Evolutionary conservation across 2,329 filamentous ascomycete species (phyloP).

Genomic region (Hypocrella siamensis): DNA sequence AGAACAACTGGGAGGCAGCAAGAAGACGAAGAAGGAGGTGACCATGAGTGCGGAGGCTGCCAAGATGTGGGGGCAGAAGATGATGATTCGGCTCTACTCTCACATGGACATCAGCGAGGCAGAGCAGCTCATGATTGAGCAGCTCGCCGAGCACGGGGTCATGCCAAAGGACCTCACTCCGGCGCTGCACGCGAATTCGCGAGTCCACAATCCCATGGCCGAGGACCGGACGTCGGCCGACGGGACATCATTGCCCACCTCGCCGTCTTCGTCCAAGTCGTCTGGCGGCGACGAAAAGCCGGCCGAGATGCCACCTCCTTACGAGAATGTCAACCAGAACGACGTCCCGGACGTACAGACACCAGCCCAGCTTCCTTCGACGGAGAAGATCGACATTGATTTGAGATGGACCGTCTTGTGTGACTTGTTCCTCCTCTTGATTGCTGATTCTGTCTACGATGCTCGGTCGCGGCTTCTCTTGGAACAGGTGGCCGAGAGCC

Average conservation of each 20-base stretch:
- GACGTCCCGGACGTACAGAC: conserved; percentile 67
- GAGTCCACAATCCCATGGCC: conserved; percentile 84
- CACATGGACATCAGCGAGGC: conserved; percentile 92
- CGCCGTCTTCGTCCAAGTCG: conserved; percentile 9
- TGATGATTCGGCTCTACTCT: conserved; percentile 86
- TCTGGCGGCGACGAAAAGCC: conserved; percentile 25
- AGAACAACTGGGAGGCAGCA: conserved; percentile 45
- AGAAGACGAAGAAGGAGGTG: conserved; percentile 55
- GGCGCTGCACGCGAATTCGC: conserved; percentile 76
- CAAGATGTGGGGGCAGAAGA: conserved; percentile 95
- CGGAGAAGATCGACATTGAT: conserved; percentile 83
- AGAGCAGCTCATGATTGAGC: conserved; percentile 98
- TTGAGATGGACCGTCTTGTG: conserved; percentile 94
- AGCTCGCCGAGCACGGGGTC: conserved; percentile 84
- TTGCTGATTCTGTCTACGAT: conserved; percentile 91
- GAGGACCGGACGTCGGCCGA: conserved; percentile 15
- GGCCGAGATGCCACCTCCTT: conserved; percentile 40
- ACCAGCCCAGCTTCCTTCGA: conserved; percentile 67
- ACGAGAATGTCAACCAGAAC: conserved; percentile 47
- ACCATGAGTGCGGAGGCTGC: conserved; percentile 58
- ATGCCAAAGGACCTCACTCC: conserved; percentile 70
- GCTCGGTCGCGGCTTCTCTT: conserved; percentile 71
- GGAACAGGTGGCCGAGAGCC: conserved; percentile 64
- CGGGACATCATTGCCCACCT: conserved; percentile 6
- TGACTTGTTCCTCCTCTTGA: conserved; percentile 87